Evolutionary conservation across 129 eudicot genomes (phyloP), one percentile per base, ranked within the genome.

Genomic region (Deinandra increscens): DNA sequence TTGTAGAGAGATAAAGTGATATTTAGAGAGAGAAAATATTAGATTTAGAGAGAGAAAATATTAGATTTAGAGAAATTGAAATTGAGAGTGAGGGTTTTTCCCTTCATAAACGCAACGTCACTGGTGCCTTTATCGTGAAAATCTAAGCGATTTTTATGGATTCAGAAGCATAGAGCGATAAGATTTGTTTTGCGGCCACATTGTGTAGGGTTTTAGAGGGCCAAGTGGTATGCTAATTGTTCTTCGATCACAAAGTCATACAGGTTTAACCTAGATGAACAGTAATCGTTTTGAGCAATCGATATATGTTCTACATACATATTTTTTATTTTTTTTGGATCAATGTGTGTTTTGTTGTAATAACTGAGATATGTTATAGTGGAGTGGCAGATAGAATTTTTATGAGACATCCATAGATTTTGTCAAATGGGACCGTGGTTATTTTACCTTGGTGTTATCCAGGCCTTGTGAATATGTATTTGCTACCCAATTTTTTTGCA

Each of bases 21-120:
- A 20, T 73, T 54, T 73, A 73, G 78, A 73, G 72, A 50, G 78
- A 64, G 73, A 75, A 12, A 46, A 51, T 31, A 13, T 9, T 60
- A 45, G 31, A 64, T 41, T 53, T 65, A 64, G 66, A 53, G 72
- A 74, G 79, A 74, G 66, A 74, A 41, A 65, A 48, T 56, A 12
- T 9, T 60, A 45, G 41, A 65, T 41, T 53, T 65, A 64, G 55
- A 53, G 65, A 64, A 39, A 64, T 42, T 54, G 49, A 51, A 14
- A 59, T 33, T 17, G 42, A 75, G n/a, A n/a, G n/a, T n/a, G n/a
- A n/a, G n/a, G 61, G 46, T 4, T 39, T 39, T 19, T 38, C 9
- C 29, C 13, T 36, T 39, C 43, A 31, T 33, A 15, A 50, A 54
- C 29, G 37, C 56, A 43, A 26, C 37, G 58, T 71, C 17, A 26